phyloP scores from a whole-genome alignment of 2,329 filamentous ascomycete genomes.

The Colletotrichum viniferum region DNA sequence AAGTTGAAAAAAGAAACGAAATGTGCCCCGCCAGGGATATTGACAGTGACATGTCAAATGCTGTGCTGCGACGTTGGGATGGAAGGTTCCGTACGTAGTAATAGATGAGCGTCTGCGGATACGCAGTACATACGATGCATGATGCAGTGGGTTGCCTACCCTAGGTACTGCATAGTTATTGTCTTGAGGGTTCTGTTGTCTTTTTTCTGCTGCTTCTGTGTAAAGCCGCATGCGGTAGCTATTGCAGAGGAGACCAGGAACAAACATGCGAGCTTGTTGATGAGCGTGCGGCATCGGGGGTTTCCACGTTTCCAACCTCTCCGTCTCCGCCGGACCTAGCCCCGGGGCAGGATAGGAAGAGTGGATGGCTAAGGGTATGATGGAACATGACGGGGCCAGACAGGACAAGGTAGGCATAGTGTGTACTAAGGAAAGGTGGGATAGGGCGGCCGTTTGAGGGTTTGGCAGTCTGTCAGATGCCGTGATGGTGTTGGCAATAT shows the following conservation, averaged over 20 bases:
- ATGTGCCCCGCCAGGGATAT: neutral
- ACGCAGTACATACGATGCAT: neutral
- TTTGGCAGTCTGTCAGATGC: neutral
- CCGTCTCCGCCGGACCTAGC: neutral
- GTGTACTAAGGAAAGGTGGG: neutral
- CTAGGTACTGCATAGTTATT: neutral
- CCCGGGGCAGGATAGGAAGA: neutral
- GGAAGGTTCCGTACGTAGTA: neutral
- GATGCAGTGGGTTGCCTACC: neutral
- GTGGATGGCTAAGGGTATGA: neutral
- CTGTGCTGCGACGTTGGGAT: neutral
- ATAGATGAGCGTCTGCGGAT: neutral
- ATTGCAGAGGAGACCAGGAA: neutral
- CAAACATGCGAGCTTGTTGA: neutral
- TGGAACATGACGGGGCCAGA: neutral
- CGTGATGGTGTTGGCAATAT: neutral
- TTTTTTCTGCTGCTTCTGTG: neutral
- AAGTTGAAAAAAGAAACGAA: neutral
- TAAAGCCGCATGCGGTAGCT: neutral
- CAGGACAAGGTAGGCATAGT: neutral
- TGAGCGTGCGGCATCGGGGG: conserved; percentile 7
- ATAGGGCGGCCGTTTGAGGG: neutral
- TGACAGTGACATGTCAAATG: conserved; percentile 8
- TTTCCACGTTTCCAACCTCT: neutral
- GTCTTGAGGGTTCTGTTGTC: neutral